A percentile compares a stretch with the other conserved stretches of the same genome.
Conservation (phyloP, 1,284 basidiomycete genomes). For the Entoloma clypeatum region DNA sequence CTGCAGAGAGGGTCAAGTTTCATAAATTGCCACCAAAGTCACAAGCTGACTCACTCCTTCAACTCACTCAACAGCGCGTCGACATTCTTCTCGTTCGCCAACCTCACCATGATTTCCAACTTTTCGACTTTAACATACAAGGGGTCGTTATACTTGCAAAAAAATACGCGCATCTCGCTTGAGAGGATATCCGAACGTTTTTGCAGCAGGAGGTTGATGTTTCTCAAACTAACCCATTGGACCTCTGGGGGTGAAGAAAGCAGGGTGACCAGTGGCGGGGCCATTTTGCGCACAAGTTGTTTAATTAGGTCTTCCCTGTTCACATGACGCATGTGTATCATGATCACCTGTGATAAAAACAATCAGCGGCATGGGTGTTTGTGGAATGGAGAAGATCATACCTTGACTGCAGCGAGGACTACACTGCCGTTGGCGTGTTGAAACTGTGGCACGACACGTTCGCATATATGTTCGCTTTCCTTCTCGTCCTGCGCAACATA, state of each 20-base stretch:
- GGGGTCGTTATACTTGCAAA: slow-evolving; percentile 99
- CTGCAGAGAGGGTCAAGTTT: slow-evolving; percentile 35
- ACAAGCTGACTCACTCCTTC: slow-evolving; percentile 68
- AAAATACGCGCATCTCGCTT: slow-evolving; percentile 98
- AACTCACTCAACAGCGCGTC: slow-evolving; percentile 93
- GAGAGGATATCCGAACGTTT: slow-evolving; percentile 86
- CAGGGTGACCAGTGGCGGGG: slow-evolving; percentile 85
- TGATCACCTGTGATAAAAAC: slow-evolving; percentile 67
- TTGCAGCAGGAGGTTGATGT: slow-evolving; percentile 95
- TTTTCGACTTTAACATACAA: slow-evolving; percentile 98
- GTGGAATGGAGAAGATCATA: slow-evolving; percentile 28
- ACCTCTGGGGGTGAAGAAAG: slow-evolving; percentile 79
- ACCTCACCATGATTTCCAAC: slow-evolving; percentile 95
- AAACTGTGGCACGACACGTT: slow-evolving; percentile 97
- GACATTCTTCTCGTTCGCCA: slow-evolving; percentile 90
- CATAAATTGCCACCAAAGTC: neutral
- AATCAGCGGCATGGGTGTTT: neutral
- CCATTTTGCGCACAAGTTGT: slow-evolving; percentile 94
- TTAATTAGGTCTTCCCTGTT: slow-evolving; percentile 83
- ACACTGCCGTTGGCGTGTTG: slow-evolving; percentile 97
- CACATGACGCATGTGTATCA: slow-evolving; percentile 92
- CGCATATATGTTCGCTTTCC: slow-evolving; percentile 98
- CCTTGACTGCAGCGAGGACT: slow-evolving; percentile 93
- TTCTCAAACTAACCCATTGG: slow-evolving; percentile 96
- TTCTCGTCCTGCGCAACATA: slow-evolving; percentile 85